Conservation (phyloP, 2,329 filamentous ascomycete species). For the Fusarium sp. region DNA sequence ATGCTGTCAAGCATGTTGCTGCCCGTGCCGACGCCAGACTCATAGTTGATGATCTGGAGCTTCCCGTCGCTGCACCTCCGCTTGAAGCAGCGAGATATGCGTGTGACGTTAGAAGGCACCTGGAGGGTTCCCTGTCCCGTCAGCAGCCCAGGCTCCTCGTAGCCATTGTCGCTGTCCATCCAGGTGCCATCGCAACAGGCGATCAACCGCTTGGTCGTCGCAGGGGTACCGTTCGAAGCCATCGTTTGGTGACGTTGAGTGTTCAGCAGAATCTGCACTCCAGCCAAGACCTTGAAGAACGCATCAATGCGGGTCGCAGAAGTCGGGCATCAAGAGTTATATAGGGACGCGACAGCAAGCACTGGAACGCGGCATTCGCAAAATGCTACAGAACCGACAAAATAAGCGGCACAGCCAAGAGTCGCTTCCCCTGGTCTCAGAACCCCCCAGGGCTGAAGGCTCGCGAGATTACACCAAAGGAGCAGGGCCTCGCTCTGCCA, state of each 20-base stretch:
- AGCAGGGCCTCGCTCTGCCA: slow-evolving; percentile 4
- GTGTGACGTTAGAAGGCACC: slow-evolving; percentile 70
- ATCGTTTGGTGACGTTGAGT: neutral
- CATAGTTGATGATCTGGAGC: slow-evolving; percentile 71
- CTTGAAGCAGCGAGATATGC: slow-evolving; percentile 68
- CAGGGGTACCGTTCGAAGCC: slow-evolving; percentile 4
- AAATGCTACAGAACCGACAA: neutral
- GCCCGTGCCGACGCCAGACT: slow-evolving; percentile 70
- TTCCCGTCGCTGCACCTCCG: slow-evolving; percentile 62
- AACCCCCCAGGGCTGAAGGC: slow-evolving; percentile 27
- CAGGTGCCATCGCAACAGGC: slow-evolving; percentile 67
- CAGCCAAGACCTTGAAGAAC: neutral
- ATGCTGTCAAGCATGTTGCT: slow-evolving; percentile 62
- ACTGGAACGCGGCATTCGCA: neutral
- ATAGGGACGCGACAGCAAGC: neutral
- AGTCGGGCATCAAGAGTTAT: neutral
- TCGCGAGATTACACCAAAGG: slow-evolving; percentile 15
- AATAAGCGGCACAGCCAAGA: slow-evolving; percentile 40
- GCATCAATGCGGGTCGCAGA: neutral
- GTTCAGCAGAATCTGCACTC: neutral
- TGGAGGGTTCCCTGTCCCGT: slow-evolving; percentile 57
- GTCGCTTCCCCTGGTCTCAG: slow-evolving; percentile 29
- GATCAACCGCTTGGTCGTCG: slow-evolving; percentile 58
- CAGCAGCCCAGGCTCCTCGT: slow-evolving; percentile 53
- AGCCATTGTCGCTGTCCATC: slow-evolving; percentile 65